Evolutionary conservation across 2,329 filamentous ascomycete species (phyloP).

Genomic region (Talaromyces amestolkiae): DNA sequence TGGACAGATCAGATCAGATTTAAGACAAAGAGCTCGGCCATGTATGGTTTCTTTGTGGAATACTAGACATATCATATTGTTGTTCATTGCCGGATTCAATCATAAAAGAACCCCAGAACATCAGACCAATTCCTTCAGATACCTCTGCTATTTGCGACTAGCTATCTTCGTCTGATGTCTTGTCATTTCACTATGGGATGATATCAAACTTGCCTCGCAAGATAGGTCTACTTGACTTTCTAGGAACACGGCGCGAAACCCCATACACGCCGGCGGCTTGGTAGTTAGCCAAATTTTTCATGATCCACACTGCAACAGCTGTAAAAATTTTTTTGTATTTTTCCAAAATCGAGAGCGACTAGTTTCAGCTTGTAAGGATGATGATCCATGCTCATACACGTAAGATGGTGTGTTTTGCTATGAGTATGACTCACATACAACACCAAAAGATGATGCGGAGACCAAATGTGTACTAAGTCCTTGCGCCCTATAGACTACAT

Average conservation of each 20-base stretch:
- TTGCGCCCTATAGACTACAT: background rate
- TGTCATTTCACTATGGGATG: background rate
- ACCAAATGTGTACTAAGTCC: background rate
- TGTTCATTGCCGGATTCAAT: background rate
- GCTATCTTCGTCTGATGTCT: background rate
- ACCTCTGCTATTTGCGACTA: background rate
- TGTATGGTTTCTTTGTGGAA: background rate
- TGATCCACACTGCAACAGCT: background rate
- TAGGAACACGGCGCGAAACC: too few relatives aligned
- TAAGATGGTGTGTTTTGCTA: background rate
- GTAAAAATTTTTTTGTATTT: background rate
- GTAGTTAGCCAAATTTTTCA: too few relatives aligned
- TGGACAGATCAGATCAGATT: background rate
- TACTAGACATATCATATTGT: background rate
- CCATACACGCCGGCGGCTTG: too few relatives aligned
- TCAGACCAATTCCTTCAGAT: background rate
- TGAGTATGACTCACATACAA: background rate
- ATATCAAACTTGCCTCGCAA: background rate
- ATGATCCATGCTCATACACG: background rate
- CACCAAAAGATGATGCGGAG: background rate
- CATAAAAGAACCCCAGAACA: background rate
- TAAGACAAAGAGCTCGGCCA: background rate
- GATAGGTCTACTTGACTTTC: background rate
- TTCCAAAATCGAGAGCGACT: background rate
- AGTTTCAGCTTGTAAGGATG: background rate